These are phyloP conservation scores for Plectosphaerella sp. DNA, from an alignment of 2,329 filamentous ascomycete genomes.

Conservation along the genomic window DNA sequence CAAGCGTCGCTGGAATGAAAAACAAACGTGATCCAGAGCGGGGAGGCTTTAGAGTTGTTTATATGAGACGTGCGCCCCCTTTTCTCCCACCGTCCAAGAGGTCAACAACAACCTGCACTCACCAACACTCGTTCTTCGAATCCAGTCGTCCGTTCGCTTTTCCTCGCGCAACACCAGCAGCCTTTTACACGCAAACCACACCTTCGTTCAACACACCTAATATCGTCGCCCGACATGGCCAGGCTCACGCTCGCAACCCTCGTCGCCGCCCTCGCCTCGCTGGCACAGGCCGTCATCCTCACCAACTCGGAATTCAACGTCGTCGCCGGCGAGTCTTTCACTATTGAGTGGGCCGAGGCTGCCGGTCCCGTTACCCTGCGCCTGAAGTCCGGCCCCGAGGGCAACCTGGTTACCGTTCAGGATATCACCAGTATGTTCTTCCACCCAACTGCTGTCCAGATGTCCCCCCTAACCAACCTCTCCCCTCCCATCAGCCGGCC, in stretches of 20 bases:
- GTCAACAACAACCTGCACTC: no score
- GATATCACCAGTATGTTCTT: conserved; percentile 29
- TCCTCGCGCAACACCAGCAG: background rate
- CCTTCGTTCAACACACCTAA: background rate
- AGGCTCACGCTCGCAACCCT: background rate
- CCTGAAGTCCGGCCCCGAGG: conserved; percentile 30
- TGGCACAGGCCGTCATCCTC: conserved; percentile 22
- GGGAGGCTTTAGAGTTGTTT: no score
- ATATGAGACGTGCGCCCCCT: no score
- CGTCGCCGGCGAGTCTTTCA: conserved; percentile 33
- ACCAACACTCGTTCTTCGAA: no score
- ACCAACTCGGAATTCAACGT: conserved; percentile 31
- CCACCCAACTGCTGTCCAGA: no score
- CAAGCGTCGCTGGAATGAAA: no score
- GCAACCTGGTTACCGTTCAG: conserved; percentile 28
- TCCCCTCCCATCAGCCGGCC: background rate
- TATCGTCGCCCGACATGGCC: background rate
- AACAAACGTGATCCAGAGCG: no score
- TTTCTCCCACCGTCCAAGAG: no score
- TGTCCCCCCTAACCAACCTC: no score
- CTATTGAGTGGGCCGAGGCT: conserved; percentile 36
- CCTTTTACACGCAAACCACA: background rate
- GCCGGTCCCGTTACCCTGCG: conserved; percentile 35
- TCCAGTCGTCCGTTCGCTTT: background rate
- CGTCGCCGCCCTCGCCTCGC: conserved; percentile 22